Evolutionary conservation across 371 early-diverging fungal species (phyloP).

Genomic region (Mortierella sp.): DNA sequence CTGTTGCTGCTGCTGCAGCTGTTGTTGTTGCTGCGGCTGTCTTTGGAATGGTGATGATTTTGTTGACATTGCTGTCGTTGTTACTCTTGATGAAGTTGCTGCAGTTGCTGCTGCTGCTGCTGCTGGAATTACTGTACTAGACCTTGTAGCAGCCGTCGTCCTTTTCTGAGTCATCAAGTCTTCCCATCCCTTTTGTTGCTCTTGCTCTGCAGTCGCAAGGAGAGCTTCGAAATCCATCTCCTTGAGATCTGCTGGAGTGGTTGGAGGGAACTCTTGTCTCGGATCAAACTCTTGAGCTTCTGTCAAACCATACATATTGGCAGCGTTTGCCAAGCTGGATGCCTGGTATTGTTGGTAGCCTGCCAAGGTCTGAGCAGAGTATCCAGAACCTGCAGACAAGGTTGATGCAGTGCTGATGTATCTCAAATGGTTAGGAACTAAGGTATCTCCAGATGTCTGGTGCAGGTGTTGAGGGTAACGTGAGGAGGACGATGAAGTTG

Average conservation of each 20-base stretch:
- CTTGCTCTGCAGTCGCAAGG: slow-evolving; percentile 34
- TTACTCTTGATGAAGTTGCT: not conserved
- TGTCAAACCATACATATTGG: not conserved
- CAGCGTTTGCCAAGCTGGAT: not conserved
- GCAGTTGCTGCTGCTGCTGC: not conserved
- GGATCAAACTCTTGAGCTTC: slow-evolving; percentile 49
- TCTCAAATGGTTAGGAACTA: slow-evolving; percentile 29
- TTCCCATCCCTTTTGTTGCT: slow-evolving; percentile 46
- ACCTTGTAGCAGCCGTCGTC: not conserved
- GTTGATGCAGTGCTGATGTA: slow-evolving; percentile 32
- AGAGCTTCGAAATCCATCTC: slow-evolving; percentile 52
- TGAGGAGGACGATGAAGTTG: slow-evolving; percentile 19
- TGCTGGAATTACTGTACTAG: no score
- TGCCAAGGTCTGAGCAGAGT: slow-evolving; percentile 29
- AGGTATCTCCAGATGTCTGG: slow-evolving; percentile 37
- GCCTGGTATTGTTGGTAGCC: not conserved
- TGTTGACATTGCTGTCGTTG: not conserved
- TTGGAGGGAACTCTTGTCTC: slow-evolving; percentile 35
- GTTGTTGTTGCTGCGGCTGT: not conserved
- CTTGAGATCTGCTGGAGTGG: slow-evolving; percentile 48
- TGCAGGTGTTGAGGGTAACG: slow-evolving; percentile 26
- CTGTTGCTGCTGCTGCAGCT: no score
- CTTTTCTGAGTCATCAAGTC: slow-evolving; percentile 27
- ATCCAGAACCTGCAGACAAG: slow-evolving; percentile 31
- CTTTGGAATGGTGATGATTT: not conserved